Percentiles rank a stretch among this genome's conserved stretches.
phyloP scores from a whole-genome alignment of 2,329 filamentous ascomycete genomes.

The Aspergillus ochraceoroseus region DNA sequence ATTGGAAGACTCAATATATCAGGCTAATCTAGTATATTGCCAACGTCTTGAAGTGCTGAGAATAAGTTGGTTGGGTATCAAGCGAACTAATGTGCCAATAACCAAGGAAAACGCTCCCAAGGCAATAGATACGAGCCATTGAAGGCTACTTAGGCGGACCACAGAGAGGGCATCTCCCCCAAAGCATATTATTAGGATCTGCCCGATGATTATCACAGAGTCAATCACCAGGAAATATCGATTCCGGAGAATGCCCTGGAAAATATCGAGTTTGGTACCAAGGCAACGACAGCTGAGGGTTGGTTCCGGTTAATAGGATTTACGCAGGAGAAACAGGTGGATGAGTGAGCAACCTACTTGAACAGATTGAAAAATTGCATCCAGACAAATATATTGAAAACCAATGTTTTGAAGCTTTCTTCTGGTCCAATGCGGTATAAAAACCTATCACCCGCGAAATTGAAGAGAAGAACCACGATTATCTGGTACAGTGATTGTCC shows the following conservation, averaged over 20 bases:
- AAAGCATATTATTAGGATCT: conserved; percentile 80
- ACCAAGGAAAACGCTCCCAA: too few species aligned
- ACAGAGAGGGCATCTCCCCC: conserved; percentile 75
- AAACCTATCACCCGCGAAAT: conserved; percentile 61
- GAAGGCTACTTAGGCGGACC: too few species aligned
- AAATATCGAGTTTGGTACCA: conserved; percentile 90
- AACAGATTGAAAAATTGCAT: conserved; percentile 98
- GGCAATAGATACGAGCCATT: too few species aligned
- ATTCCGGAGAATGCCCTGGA: conserved; percentile 75
- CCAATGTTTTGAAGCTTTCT: conserved; percentile 49
- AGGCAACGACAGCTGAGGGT: conserved; percentile 84
- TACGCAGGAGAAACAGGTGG: too few species aligned
- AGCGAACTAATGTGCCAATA: too few species aligned
- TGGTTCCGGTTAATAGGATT: too few species aligned
- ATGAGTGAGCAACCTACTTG: too few species aligned
- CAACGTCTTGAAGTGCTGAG: too few species aligned
- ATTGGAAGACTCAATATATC: too few species aligned
- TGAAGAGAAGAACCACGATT: conserved; percentile 67
- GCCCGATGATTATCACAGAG: conserved; percentile 75
- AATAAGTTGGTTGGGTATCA: too few species aligned
- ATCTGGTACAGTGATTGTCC: conserved; percentile 86
- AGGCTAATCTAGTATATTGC: too few species aligned
- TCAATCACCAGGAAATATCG: conserved; percentile 82
- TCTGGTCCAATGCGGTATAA: conserved; percentile 46
- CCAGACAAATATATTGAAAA: conserved; percentile 99